Evolutionary conservation across 805 yeast species (phyloP), one percentile per base, ranked within the genome.

Genomic region (Candida qinlingensis): DNA sequence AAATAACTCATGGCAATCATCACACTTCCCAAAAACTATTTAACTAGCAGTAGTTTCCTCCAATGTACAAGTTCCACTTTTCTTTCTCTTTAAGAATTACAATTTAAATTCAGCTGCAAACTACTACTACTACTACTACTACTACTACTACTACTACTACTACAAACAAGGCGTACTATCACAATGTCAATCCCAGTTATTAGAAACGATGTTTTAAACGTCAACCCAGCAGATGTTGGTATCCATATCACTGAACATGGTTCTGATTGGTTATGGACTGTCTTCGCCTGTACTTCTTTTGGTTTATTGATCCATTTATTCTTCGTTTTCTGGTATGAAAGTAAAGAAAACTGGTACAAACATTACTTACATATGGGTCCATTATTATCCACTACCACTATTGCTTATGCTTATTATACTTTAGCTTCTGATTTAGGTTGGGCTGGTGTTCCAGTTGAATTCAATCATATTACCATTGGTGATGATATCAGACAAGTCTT

Each of bases 191-290:
- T 33, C 12, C 10, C 39, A n/a, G 44, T 42, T 13, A 35, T 28
- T 26, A 41, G 39, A 27, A 49, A 49, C 46, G 26, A 41, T 28
- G 49, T 37, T 19, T 31, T 42, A 13, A 26, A 34, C 36, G 40
- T 54, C 35, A 60, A 60, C 45, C 41, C 55, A 10, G 52, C 67
- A 6, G 65, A 62, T 19, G 64, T 73, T 44, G 84, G 79, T 53
- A 73, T 79, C 59, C 75, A 74, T 47, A 51, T 82, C 34, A 80
- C 85, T 10, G 52, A 60, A 11, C 79, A 76, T 56, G 87, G 88
- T 61, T 80, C 85, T 7, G 78, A 77, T 61, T 82, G 85, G 86
- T 70, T 77, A 54, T 82, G 86, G 86, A 75, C 87, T 1, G 82
- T 69, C 11, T 80, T 82, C 57, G 62, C 77, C 5, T 45, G 79